Conservation (phyloP, 495 filamentous ascomycete genomes). For the Xylaria flabelliformis region DNA sequence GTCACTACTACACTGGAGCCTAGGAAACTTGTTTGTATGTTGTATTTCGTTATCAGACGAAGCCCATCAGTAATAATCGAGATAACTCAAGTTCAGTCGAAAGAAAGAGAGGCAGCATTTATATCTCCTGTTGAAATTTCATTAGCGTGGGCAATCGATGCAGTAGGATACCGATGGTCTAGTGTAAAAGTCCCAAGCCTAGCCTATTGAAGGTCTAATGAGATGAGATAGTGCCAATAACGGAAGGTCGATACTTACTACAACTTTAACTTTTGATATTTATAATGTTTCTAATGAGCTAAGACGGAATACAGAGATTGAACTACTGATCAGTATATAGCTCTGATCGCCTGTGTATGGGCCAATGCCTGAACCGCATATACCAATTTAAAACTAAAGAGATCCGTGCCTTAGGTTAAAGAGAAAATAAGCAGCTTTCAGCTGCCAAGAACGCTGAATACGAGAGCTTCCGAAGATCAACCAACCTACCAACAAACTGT, state of each 20-base stretch:
- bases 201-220: background rate
- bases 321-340: background rate
- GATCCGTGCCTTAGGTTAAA: slow-evolving; percentile 4
- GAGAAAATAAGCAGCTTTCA: slow-evolving; percentile 18
- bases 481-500: background rate
- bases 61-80: background rate
- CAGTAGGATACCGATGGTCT: background rate
- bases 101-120: background rate
- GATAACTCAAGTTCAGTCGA: background rate
- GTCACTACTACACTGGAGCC: background rate
- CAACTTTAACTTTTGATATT: too few species aligned
- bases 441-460: slow-evolving; percentile 10
- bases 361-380: background rate
- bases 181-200: background rate
- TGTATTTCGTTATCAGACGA: background rate
- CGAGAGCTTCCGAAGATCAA: slow-evolving; percentile 8
- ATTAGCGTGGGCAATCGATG: background rate
- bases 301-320: background rate
- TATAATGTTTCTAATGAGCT: background rate
- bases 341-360: background rate
- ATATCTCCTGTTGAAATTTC: background rate
- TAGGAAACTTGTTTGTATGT: background rate
- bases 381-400: slow-evolving; percentile 4
- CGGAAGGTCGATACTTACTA: background rate
- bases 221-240: slow-evolving; percentile 4